A percentile compares a stretch with the other conserved stretches of the same genome.
Evolutionary conservation across 2,329 filamentous ascomycete species (phyloP).

Genomic region (Xylariaceae sp.): DNA sequence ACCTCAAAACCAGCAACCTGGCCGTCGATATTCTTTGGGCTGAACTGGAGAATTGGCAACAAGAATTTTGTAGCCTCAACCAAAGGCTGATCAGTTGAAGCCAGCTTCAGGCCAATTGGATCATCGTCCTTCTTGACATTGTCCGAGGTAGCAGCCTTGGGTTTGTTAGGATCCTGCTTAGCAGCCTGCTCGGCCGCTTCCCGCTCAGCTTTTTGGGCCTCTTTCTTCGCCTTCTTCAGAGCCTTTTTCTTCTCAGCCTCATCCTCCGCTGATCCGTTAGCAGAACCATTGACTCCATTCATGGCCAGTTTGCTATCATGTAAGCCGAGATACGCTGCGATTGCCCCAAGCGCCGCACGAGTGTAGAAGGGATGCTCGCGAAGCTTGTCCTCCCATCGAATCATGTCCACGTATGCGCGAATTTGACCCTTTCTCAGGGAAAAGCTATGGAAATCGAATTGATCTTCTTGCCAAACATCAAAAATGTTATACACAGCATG

Average conservation of each 20-base stretch:
- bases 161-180: constrained; percentile 85
- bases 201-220: constrained; percentile 75
- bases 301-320: constrained; percentile 74
- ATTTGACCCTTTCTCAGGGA: constrained; percentile 97
- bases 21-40: constrained; percentile 78
- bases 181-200: constrained; percentile 79
- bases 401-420: constrained; percentile 92
- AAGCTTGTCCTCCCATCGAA: constrained; percentile 92
- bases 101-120: constrained; percentile 80
- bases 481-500: constrained; percentile 90
- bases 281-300: constrained; percentile 67
- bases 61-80: constrained; percentile 89
- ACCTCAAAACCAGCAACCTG: constrained; percentile 92
- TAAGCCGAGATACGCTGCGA: constrained; percentile 80
- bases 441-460: constrained; percentile 98
- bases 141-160: constrained; percentile 66
- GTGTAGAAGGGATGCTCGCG: constrained; percentile 94
- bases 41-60: constrained; percentile 79
- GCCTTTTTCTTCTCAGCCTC: constrained; percentile 82
- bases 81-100: constrained; percentile 81
- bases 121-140: constrained; percentile 90
- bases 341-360: constrained; percentile 79
- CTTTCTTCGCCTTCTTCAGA: constrained; percentile 87
- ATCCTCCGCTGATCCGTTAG: constrained; percentile 56
- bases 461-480: constrained; percentile 96